These are phyloP conservation scores for Coemansia sp. DNA, from an alignment of 192 early-diverging fungal genomes.

Conservation along the genomic window DNA sequence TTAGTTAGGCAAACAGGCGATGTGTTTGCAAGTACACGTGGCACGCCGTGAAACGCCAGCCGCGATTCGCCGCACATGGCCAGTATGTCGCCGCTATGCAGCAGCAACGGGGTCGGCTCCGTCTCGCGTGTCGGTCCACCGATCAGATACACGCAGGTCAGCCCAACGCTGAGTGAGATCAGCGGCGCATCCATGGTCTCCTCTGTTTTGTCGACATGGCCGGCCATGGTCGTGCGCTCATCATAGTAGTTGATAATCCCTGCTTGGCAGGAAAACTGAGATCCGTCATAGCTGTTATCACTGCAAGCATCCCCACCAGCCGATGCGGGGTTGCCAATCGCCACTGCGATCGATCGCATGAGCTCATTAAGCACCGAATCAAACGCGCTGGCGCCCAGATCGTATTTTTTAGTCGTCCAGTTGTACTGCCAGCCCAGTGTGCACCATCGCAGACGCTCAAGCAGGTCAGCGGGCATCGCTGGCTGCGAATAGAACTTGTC, in stretches of 20 bases:
- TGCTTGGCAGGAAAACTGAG: conserved; percentile 70
- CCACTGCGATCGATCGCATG: conserved; percentile 61
- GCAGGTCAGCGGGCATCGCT: conserved; percentile 10
- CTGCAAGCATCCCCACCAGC: neutral
- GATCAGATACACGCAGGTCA: conserved; percentile 71
- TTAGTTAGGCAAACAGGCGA: conserved; percentile 60
- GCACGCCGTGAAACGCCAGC: conserved; percentile 81
- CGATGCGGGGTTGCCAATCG: conserved; percentile 50
- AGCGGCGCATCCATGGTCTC: conserved; percentile 78
- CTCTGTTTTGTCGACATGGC: conserved; percentile 91
- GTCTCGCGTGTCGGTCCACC: conserved; percentile 71
- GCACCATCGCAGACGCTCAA: conserved; percentile 61
- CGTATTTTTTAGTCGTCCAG: conserved; percentile 78
- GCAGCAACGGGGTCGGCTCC: conserved; percentile 63
- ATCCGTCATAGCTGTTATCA: conserved; percentile 56
- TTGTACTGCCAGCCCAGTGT: conserved; percentile 77
- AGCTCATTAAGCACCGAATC: conserved; percentile 63
- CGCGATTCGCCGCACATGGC: conserved; percentile 82
- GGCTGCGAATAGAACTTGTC: conserved; percentile 23
- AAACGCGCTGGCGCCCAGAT: conserved; percentile 52
- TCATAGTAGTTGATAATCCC: conserved; percentile 95
- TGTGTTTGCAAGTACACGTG: conserved; percentile 69
- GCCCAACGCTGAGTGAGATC: conserved; percentile 61
- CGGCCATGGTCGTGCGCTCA: conserved; percentile 74
- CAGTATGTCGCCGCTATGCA: conserved; percentile 82